A percentile compares a stretch with the other conserved stretches of the same genome.
Evolutionary conservation across 352 stramenopile species (phyloP).

Genomic region (Phytophthora ohioensis): DNA sequence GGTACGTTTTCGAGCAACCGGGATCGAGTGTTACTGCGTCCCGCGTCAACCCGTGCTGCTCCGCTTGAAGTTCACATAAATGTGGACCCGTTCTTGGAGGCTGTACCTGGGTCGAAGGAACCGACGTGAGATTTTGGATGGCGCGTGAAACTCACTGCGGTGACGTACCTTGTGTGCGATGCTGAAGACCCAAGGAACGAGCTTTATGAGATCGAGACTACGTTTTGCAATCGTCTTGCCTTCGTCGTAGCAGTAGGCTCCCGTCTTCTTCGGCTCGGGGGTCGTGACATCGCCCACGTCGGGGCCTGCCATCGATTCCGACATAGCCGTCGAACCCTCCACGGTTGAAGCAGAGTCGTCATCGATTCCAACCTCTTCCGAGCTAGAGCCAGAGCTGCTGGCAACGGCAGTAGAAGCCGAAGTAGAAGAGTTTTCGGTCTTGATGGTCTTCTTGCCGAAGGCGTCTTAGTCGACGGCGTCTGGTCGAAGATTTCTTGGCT

Average conservation of each 20-base stretch:
- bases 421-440: slow-evolving; percentile 13
- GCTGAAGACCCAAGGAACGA: slow-evolving; percentile 68
- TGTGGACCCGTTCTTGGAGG: slow-evolving; percentile 60
- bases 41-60: slow-evolving; percentile 63
- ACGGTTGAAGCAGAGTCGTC: slow-evolving; percentile 6
- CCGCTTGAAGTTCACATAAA: slow-evolving; percentile 67
- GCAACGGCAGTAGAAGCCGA: slow-evolving; percentile 1
- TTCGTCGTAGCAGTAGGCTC: slow-evolving; percentile 40
- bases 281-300: slow-evolving; percentile 44
- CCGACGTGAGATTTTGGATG: slow-evolving; percentile 67
- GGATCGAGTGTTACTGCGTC: slow-evolving; percentile 71
- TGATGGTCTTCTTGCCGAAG: slow-evolving; percentile 31
- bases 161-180: slow-evolving; percentile 83
- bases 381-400: slow-evolving; percentile 33
- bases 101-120: slow-evolving; percentile 17
- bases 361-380: slow-evolving; percentile 18
- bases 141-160: slow-evolving; percentile 54
- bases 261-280: slow-evolving; percentile 28
- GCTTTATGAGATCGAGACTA: slow-evolving; percentile 61
- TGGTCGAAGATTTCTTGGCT: slow-evolving; percentile 34
- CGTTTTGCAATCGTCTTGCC: slow-evolving; percentile 68
- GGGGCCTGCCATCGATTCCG: slow-evolving; percentile 37
- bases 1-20: slow-evolving; percentile 64
- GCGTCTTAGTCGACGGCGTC: slow-evolving; percentile 11
- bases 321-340: slow-evolving; percentile 21